phyloP scores from a whole-genome alignment of 139 green algal species.

The Spirogloea muscicola region DNA sequence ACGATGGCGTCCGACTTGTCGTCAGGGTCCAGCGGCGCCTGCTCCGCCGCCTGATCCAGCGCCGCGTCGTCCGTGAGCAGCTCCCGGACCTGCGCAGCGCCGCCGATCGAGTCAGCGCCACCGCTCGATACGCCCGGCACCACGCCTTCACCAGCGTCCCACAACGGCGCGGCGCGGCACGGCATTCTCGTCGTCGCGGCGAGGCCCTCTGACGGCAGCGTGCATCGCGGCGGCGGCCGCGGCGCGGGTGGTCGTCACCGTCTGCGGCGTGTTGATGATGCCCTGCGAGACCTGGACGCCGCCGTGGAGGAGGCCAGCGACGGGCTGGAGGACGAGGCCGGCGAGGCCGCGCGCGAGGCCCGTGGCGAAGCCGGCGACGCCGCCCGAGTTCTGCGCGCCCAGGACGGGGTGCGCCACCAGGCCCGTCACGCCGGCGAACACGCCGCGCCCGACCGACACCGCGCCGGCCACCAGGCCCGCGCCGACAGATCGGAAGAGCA shows the following conservation, averaged over 20 bases:
- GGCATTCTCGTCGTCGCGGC: too few species aligned
- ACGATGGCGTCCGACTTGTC: slow-evolving; percentile 27
- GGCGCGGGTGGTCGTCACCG: too few species aligned
- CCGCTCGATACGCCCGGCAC: too few species aligned
- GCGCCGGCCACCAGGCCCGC: not conserved
- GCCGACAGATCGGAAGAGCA: too few species aligned
- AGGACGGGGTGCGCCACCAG: slow-evolving; percentile 4
- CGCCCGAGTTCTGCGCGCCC: not conserved
- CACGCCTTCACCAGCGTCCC: too few species aligned
- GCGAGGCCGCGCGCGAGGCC: not conserved
- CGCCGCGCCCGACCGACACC: slow-evolving; percentile 8
- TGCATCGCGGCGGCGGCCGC: too few species aligned
- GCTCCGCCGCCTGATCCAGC: not conserved
- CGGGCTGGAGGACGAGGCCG: slow-evolving; percentile 4
- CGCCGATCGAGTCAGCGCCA: too few species aligned
- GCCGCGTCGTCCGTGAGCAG: not conserved
- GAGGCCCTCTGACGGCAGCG: too few species aligned
- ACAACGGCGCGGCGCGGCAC: too few species aligned
- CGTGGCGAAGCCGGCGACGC: not conserved
- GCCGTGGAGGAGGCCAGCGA: slow-evolving; percentile 11
- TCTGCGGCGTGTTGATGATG: slow-evolving; percentile 29
- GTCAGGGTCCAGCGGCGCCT: not conserved
- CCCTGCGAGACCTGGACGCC: slow-evolving; percentile 14
- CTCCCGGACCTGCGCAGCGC: not conserved
- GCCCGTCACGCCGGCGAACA: slow-evolving; percentile 21